Conservation (phyloP, 129 eudicot genomes). For the Apium graveolens region DNA sequence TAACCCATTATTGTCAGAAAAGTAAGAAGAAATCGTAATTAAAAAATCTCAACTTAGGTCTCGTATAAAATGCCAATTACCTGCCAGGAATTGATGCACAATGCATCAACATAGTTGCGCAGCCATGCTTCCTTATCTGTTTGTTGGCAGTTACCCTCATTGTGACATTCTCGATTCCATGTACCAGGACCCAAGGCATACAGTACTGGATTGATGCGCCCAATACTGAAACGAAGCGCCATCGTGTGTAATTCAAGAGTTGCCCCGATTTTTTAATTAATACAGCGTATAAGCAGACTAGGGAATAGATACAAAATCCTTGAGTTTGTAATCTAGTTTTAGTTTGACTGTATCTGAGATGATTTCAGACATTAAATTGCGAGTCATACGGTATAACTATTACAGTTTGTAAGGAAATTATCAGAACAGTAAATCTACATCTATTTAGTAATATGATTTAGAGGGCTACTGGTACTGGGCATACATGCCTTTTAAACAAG, state of each 20-base stretch:
- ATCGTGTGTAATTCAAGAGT: conserved; percentile 16
- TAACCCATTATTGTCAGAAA: neutral
- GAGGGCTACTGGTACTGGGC: neutral
- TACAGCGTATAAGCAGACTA: neutral
- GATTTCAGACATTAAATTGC: neutral
- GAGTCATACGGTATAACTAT: neutral
- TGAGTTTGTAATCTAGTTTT: neutral
- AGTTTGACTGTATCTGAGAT: neutral
- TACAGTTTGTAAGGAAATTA: neutral
- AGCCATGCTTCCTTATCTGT: conserved; percentile 46
- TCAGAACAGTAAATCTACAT: neutral
- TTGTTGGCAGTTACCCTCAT: conserved; percentile 20
- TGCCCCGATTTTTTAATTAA: neutral
- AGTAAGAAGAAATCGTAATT: neutral
- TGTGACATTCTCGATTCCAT: conserved; percentile 37
- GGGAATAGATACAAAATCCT: neutral
- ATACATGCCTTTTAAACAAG: neutral
- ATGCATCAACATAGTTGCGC: conserved; percentile 62
- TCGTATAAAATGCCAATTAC: conserved; percentile 23
- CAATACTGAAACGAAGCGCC: conserved; percentile 55
- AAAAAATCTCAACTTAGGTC: neutral
- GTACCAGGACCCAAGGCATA: conserved; percentile 71
- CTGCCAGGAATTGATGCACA: conserved; percentile 97
- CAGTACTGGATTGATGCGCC: conserved; percentile 71
- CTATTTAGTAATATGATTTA: neutral